A percentile compares a stretch with the other conserved stretches of the same genome.
Evolutionary conservation across 306 rosid species (phyloP).

Genomic region (Mimosa bimucronata): DNA sequence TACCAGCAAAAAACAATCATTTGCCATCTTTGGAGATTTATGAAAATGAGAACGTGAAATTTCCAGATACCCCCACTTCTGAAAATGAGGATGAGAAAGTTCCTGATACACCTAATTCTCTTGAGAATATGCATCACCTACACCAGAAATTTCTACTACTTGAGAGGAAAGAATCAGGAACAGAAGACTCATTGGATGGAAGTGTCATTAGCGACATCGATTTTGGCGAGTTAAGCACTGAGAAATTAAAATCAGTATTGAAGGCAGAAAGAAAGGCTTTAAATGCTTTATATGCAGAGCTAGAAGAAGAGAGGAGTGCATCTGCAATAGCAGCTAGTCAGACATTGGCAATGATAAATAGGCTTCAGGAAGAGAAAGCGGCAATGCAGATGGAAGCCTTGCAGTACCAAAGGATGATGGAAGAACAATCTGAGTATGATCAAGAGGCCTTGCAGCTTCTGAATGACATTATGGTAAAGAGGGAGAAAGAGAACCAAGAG

Average conservation of each 20-base stretch:
- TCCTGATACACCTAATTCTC: constrained; percentile 82
- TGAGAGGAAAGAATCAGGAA: constrained; percentile 77
- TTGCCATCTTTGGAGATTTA: constrained; percentile 46
- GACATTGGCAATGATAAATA: constrained; percentile 97
- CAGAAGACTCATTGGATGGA: constrained; percentile 87
- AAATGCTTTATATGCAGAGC: constrained; percentile 71
- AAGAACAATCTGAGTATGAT: constrained; percentile 95
- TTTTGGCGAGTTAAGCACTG: constrained; percentile 57
- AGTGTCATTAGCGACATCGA: constrained; percentile 74
- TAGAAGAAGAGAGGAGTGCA: constrained; percentile 98
- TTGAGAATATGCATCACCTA: constrained; percentile 64
- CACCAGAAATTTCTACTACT: constrained; percentile 65
- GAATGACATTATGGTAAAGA: constrained; percentile 86
- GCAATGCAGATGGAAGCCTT: constrained; percentile 99
- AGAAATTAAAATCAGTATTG: constrained; percentile 70
- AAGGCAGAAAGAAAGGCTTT: constrained; percentile 75
- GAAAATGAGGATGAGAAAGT: constrained; percentile 74
- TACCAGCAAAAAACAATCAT: constrained; percentile 43
- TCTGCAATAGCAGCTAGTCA: constrained; percentile 93
- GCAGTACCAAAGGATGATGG: constrained; percentile 99
- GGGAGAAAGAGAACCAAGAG: constrained; percentile 92
- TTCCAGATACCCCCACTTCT: constrained; percentile 84
- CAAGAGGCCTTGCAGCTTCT: constrained; percentile 93
- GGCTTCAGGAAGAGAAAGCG: constrained; percentile 98
- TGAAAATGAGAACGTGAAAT: constrained; percentile 70